A percentile compares a stretch with the other conserved stretches of the same genome.
phyloP scores from a whole-genome alignment of 352 stramenopile species.

The Pythium aphanidermatum region DNA sequence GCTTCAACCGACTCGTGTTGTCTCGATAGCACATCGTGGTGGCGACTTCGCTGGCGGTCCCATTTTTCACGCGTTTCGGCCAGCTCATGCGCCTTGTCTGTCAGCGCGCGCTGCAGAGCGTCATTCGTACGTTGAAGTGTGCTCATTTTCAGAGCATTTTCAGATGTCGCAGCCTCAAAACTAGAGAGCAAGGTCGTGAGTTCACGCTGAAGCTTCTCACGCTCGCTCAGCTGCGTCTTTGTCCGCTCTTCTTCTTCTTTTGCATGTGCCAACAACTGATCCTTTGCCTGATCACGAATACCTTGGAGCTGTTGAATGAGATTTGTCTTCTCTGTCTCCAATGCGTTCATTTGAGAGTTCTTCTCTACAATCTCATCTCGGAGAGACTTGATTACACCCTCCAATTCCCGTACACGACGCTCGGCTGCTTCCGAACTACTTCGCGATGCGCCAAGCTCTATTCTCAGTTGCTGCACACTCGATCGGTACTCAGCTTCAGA shows the following conservation, averaged over 20 bases:
- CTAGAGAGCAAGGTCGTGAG: slow-evolving; percentile 10
- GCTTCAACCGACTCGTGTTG: too few species aligned
- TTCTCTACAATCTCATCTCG: too few species aligned
- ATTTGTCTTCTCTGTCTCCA: background rate
- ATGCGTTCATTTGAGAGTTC: background rate
- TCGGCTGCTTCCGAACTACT: too few species aligned
- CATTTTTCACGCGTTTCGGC: background rate
- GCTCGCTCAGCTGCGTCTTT: slow-evolving; percentile 25
- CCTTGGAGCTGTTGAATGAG: slow-evolving; percentile 7
- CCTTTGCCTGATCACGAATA: slow-evolving; percentile 2
- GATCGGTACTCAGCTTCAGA: too few species aligned
- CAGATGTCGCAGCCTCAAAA: slow-evolving; percentile 12
- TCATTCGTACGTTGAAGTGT: slow-evolving; percentile 5
- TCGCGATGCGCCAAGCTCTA: too few species aligned
- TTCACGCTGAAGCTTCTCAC: slow-evolving; percentile 23
- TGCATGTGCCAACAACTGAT: slow-evolving; percentile 4
- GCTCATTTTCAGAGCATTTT: slow-evolving; percentile 12
- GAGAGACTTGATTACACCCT: too few species aligned
- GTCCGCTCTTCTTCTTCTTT: slow-evolving; percentile 17
- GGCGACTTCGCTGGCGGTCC: too few species aligned
- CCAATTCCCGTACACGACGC: too few species aligned
- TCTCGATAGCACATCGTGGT: background rate
- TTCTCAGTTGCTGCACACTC: too few species aligned
- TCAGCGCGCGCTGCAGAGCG: background rate
- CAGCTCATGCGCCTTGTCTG: background rate